Conservation (phyloP, 495 filamentous ascomycete species). For the Podospora tetraspora region DNA sequence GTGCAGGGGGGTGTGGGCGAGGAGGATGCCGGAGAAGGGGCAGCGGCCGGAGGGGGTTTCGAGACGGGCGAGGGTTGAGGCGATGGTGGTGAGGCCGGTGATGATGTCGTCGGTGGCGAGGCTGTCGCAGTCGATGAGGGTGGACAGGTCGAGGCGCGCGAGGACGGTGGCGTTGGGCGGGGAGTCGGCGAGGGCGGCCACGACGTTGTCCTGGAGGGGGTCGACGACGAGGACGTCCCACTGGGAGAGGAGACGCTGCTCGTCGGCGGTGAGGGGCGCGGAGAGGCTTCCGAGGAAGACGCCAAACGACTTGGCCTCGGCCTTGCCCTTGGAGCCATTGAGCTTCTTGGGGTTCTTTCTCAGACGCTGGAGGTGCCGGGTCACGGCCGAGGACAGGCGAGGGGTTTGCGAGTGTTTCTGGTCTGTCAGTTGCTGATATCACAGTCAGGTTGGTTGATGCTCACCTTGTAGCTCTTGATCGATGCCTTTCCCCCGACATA, state of each 20-base stretch:
- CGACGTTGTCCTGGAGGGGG: constrained; percentile 33
- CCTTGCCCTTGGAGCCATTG: not conserved
- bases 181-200: constrained; percentile 29
- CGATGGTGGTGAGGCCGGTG: not conserved
- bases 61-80: not conserved
- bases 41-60: not conserved
- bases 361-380: not conserved
- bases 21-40: not conserved
- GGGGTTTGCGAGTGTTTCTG: not conserved
- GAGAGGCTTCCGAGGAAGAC: constrained; percentile 41
- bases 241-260: constrained; percentile 35
- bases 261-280: constrained; percentile 30
- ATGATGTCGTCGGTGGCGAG: not conserved
- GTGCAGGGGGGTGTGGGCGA: constrained; percentile 24
- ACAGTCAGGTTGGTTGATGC: not conserved
- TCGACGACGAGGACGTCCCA: constrained; percentile 45
- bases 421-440: not conserved
- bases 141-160: not conserved
- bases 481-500: not conserved
- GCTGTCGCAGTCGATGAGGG: not conserved
- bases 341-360: not conserved
- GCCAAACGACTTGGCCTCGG: constrained; percentile 37
- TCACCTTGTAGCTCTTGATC: constrained; percentile 1
- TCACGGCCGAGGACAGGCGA: not conserved
- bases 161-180: not conserved